Percentiles rank a stretch among this genome's conserved stretches.
These are phyloP conservation scores for Yarrowia sp. DNA, from an alignment of 805 yeast species.

Conservation along the genomic window DNA sequence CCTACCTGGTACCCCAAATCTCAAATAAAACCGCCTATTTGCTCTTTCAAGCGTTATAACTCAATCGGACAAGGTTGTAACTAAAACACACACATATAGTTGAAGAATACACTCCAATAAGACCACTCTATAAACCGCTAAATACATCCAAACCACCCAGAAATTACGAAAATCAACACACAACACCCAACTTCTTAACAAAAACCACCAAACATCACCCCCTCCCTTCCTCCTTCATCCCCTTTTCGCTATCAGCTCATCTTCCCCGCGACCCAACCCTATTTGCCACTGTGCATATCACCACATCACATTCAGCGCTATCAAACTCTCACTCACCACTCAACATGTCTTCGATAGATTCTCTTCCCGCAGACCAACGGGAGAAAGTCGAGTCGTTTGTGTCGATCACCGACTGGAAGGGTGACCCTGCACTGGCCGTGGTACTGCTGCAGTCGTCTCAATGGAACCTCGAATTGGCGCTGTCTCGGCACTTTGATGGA, in stretches of 20 bases:
- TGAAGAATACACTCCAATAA: background rate
- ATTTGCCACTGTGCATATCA: conserved; percentile 17
- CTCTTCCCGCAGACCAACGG: conserved; percentile 27
- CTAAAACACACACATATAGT: background rate
- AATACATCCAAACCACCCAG: background rate
- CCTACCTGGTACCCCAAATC: too few species aligned
- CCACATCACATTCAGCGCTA: background rate
- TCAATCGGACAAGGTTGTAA: background rate
- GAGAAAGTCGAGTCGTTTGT: conserved; percentile 34
- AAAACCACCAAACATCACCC: background rate
- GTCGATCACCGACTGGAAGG: conserved; percentile 38
- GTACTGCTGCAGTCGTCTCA: conserved; percentile 36
- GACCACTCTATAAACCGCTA: background rate
- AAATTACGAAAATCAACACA: background rate
- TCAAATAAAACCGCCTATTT: too few species aligned
- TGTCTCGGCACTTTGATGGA: conserved; percentile 28
- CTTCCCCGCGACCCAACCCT: background rate
- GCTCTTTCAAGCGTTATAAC: background rate
- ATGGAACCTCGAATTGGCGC: conserved; percentile 43
- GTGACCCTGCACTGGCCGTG: conserved; percentile 34
- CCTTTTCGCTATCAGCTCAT: background rate
- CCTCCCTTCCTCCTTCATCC: background rate
- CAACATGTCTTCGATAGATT: conserved; percentile 20
- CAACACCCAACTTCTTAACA: background rate
- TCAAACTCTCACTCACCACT: background rate